Evolutionary conservation across 176 grass and related monocot genomes (phyloP), one percentile per base, ranked within the genome.

Genomic region (Cenchrus fungigraminus): DNA sequence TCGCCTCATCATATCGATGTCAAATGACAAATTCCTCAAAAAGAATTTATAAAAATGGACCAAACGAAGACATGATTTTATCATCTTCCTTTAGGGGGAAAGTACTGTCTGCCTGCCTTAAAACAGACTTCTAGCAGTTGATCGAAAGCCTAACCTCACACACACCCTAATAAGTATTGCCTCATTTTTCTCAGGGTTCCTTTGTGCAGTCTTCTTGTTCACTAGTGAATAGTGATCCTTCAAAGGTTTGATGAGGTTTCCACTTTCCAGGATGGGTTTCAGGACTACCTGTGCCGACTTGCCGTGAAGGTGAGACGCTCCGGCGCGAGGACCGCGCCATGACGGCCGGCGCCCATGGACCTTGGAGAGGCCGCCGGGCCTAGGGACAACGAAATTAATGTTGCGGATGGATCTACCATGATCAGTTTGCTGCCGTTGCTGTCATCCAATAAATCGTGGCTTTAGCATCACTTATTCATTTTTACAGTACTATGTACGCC

Each of bases 221-320:
- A 15, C n/a, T 6, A 15, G 12, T 32, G 31, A 32, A 32, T 32
- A 32, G 31, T 31, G 71, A 50, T 16, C 17, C 42, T 43, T 65
- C 5, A 44, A 28, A 69, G 2, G 4, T n/a, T 64, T 80, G 51
- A 65, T 20, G 22, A 15, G 46, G 22, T 54, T 54, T 54, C 49
- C 25, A 34, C 25, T 50, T 83, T 66, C 73, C 74, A 88, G 71
- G 87, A 87, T 31, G 87, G 82, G 63, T 76, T 88, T 58, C 61
- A 85, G 15, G 40, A 65, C 64, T 76, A 76, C 9, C 46, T 88
- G 53, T 54, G 60, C 64, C n/a, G n/a, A n/a, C n/a, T n/a, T n/a
- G n/a, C n/a, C 31, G 75, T 25, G 87, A 94, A 76, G 81, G 82
- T 49, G 85, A 89, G 53, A 82, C 66, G 76, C 82, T 90, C 28